Base-by-base conservation (phyloP, 208 protist species). In the Vickermania spadyakhi region DNA sequence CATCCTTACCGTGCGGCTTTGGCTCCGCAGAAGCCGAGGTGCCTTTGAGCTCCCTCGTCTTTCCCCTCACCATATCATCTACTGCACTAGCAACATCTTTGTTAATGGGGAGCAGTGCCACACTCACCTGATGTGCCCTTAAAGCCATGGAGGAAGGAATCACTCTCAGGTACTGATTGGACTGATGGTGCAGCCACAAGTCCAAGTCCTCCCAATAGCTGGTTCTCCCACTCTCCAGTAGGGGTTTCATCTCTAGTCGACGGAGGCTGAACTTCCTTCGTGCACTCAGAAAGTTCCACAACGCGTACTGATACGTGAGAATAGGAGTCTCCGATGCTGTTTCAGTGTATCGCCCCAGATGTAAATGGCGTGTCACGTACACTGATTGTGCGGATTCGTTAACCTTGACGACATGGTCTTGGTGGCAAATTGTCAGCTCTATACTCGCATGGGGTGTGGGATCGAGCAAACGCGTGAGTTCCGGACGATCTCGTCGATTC, bases 361-460 rank as follows among this genome's bases (percentile, higher is more conserved):
- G 87, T 66, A 90, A 66, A 73, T 81, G 76, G 50, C 87, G 81
- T 26, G 74, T 81, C 36, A 94, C 72, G 28, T 72, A 84, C 26
- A 94, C 68, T 26, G 70, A 83, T 56, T 81, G 74, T 3, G 71
- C 76, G 52, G 81, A 80, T 68, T 94, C 87, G 56, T 63, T 66
- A 18, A 94, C 68, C 57, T 91, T 89, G 42, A 94, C 54, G 25
- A 74, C 79, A 68, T 94, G 87, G 26, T 75, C 80, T 64, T 94
- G 87, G 73, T 94, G 84, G 1, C 87, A 83, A 18, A 91, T 75
- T 2, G 87, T 86, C 68, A 91, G 72, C 54, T 91, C 81, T 21
- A 94, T 50, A 26, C 76, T 72, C 26, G 73, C 69, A 64, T 91
- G 81, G 11, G 77, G 71, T 18, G 75, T 77, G 28, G 75, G 79